Evolutionary conservation across 129 eudicot genomes (phyloP), one percentile per base, ranked within the genome.

Genomic region (Deinandra increscens): DNA sequence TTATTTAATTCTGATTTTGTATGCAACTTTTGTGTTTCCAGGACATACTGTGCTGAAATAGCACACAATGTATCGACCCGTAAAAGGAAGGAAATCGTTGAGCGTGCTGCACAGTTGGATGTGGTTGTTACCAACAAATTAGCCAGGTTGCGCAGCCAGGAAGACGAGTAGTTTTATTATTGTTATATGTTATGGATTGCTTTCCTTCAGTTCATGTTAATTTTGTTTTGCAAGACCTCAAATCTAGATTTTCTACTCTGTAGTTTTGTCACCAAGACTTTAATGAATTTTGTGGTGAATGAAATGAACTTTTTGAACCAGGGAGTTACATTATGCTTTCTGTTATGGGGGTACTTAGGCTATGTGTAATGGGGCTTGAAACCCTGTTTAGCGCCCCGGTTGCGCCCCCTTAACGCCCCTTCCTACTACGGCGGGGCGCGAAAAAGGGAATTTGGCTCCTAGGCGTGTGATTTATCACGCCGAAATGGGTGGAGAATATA

Each of bases 111-210:
- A 42, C 54, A 64, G 1, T 23, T 64, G 54, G 70, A 64, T 42
- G 70, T 64, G 2, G 70, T 64, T 11, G 70, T 64, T 41, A 64
- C 70, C 70, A 64, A 64, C 70, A 64, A 64, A 4, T 20, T 64
- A 20, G 70, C 70, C 38, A 64, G 54, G 70, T 5, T 64, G 39
- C 53, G 54, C 38, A 64, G 54, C 70, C 70, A 41, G 54, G 70
- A 64, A 64, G 70, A 64, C 20, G 70, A 64, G 70, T 64, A 20
- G 22, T 8, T 43, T 11, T 42, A 0, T 37, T 37, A 18, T 18
- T 11, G n/a, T n/a, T 63, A 15, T 5, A 20, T 63, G 64, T 13
- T 55, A 10, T 22, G 37, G 36, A 29, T 31, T 7, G 11, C 19
- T 0, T 13, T 58, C 14, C 9, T 1, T 5, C 13, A 7, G 11